These are phyloP conservation scores for Coniosporium tulheliwenetii DNA, from an alignment of 2,329 filamentous ascomycete species.

Conservation along the genomic window DNA sequence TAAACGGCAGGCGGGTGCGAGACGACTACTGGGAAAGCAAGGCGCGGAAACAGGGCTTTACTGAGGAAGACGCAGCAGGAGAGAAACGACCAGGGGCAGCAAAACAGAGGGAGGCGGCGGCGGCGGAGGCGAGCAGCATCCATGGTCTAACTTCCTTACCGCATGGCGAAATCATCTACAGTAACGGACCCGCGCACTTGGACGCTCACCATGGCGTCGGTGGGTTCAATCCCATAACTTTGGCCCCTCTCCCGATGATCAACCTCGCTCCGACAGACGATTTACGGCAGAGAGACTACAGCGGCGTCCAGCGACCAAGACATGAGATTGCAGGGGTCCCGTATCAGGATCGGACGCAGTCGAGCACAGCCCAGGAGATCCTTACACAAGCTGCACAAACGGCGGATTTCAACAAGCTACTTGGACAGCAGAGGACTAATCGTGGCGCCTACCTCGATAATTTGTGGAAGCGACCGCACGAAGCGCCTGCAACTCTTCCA, in stretches of 20 bases:
- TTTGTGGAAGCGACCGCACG: conserved; percentile 71
- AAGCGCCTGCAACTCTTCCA: conserved; percentile 45
- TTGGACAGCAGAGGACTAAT: conserved; percentile 66
- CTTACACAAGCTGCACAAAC: conserved; percentile 76
- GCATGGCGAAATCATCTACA: conserved; percentile 80
- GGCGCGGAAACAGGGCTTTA: conserved; percentile 93
- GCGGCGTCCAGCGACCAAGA: conserved; percentile 65
- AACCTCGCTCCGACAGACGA: conserved; percentile 65
- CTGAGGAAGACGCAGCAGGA: conserved; percentile 85
- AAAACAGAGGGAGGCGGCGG: conserved; percentile 70
- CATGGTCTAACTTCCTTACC: conserved; percentile 44
- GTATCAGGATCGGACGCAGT: conserved; percentile 75
- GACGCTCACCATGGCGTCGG: conserved; percentile 35
- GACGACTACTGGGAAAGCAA: conserved; percentile 99
- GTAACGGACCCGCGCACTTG: conserved; percentile 52
- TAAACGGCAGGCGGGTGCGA: conserved; percentile 75
- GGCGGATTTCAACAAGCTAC: conserved; percentile 75
- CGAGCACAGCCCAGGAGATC: conserved; percentile 62
- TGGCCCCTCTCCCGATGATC: conserved; percentile 69
- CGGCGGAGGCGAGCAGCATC: conserved; percentile 46
- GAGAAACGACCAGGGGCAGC: conserved; percentile 90
- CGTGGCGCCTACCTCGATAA: conserved; percentile 67
- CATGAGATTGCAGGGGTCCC: conserved; percentile 79
- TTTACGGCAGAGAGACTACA: conserved; percentile 65
- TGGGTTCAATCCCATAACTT: conserved; percentile 54